Evolutionary conservation across 1,284 basidiomycete genomes (phyloP).

Genomic region (Ceratobasidium sp.): DNA sequence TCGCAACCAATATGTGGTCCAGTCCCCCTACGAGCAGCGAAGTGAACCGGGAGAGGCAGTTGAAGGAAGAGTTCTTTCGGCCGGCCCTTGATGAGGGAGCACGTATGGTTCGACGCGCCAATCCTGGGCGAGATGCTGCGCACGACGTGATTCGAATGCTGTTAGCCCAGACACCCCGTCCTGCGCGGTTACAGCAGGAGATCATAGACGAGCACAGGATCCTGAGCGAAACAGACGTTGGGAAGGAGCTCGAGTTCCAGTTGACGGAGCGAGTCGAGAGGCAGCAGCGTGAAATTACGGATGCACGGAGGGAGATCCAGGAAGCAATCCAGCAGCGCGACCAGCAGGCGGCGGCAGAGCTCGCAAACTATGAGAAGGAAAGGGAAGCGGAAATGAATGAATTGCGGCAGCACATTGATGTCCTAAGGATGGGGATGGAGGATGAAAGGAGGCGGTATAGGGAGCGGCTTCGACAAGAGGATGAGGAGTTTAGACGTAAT

Average conservation of each 20-base stretch:
- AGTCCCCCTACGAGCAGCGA: slow-evolving; percentile 22
- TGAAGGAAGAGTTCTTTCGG: slow-evolving; percentile 48
- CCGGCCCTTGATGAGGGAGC: slow-evolving; percentile 48
- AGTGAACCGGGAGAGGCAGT: slow-evolving; percentile 46
- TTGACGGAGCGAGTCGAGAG: slow-evolving; percentile 11
- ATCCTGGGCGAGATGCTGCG: slow-evolving; percentile 13
- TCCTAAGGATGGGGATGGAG: slow-evolving; percentile 7
- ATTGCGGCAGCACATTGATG: slow-evolving; percentile 6
- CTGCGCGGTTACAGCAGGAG: slow-evolving; percentile 7
- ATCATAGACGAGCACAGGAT: background rate
- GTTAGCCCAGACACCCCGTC: background rate
- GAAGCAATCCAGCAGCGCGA: slow-evolving; percentile 1
- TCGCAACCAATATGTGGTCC: slow-evolving; percentile 52
- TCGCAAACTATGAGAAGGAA: background rate
- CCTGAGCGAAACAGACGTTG: slow-evolving; percentile 1
- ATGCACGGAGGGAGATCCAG: slow-evolving; percentile 7
- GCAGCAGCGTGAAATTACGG: slow-evolving; percentile 25
- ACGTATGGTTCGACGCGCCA: slow-evolving; percentile 44
- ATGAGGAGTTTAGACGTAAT: background rate
- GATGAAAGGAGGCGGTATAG: slow-evolving; percentile 4
- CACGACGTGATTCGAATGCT: slow-evolving; percentile 3
- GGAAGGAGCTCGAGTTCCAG: slow-evolving; percentile 14
- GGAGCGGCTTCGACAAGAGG: background rate
- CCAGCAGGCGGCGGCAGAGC: background rate
- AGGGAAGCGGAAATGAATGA: slow-evolving; percentile 10